A percentile compares a stretch with the other conserved stretches of the same genome.
Conservation (phyloP, 1,284 basidiomycete species). For the Rhodofomes roseus region DNA sequence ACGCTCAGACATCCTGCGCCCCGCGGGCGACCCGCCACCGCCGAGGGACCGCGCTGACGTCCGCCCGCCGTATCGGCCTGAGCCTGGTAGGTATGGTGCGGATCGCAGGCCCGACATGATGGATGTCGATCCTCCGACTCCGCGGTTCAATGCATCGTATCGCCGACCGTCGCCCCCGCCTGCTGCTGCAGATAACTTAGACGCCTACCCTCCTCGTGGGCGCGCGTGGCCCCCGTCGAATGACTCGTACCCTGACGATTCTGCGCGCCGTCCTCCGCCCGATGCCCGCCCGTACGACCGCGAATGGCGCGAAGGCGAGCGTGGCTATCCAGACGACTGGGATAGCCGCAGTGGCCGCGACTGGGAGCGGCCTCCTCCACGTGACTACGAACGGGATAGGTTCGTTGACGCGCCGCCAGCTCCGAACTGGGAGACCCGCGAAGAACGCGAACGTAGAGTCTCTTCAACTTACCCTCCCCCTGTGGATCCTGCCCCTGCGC, state of each 20-base stretch:
- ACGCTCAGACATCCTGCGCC: slow-evolving; percentile 20
- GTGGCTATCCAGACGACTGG: slow-evolving; percentile 20
- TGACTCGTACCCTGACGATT: slow-evolving; percentile 18
- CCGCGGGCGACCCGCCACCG: slow-evolving; percentile 9
- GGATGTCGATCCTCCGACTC: slow-evolving; percentile 21
- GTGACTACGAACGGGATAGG: slow-evolving; percentile 21
- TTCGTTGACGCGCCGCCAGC: slow-evolving; percentile 21
- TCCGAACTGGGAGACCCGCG: slow-evolving; percentile 28
- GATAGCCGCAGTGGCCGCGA: slow-evolving; percentile 11
- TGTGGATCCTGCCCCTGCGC: slow-evolving; percentile 9
- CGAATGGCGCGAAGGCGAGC: slow-evolving; percentile 25
- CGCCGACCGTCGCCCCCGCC: slow-evolving; percentile 17
- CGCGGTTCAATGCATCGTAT: slow-evolving; percentile 19
- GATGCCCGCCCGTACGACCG: slow-evolving; percentile 19
- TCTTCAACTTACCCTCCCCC: slow-evolving; percentile 15
- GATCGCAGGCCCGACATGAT: slow-evolving; percentile 22
- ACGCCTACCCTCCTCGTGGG: slow-evolving; percentile 16
- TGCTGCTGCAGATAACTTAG: slow-evolving; percentile 3
- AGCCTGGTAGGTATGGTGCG: slow-evolving; percentile 18
- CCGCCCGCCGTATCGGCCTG: slow-evolving; percentile 15
- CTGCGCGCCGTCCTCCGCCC: slow-evolving; percentile 10
- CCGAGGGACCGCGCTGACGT: slow-evolving; percentile 15
- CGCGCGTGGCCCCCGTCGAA: slow-evolving; percentile 22
- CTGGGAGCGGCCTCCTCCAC: slow-evolving; percentile 20
- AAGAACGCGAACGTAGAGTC: slow-evolving; percentile 28